Evolutionary conservation across 1,284 basidiomycete genomes (phyloP).

Genomic region (Psilocybe mexicana): DNA sequence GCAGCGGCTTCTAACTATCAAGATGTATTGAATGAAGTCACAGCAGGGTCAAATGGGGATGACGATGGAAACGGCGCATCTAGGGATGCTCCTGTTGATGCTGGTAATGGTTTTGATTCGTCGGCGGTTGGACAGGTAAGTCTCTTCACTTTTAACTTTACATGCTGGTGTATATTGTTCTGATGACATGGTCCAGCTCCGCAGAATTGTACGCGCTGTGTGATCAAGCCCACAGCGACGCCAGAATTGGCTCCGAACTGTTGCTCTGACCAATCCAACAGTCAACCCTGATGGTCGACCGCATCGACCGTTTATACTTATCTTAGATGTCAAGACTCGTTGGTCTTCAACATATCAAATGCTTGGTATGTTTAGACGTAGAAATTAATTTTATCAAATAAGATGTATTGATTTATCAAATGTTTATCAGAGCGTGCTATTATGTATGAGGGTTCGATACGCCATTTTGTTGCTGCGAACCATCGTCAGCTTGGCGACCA

Average conservation of each 20-base stretch:
- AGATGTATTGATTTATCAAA: too few relatives aligned
- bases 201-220: constrained; percentile 26
- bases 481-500: constrained; percentile 12
- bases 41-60: constrained; percentile 1
- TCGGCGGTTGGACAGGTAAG: too few relatives aligned
- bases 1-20: constrained; percentile 6
- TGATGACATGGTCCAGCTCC: too few relatives aligned
- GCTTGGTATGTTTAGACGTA: constrained; percentile 24
- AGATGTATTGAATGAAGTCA: too few relatives aligned
- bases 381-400: too few relatives aligned
- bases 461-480: constrained; percentile 11
- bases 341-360: constrained; percentile 30
- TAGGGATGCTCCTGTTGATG: not conserved
- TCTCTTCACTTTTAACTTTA: not conserved
- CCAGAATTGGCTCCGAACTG: constrained; percentile 15
- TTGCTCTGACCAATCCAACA: not conserved
- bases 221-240: constrained; percentile 25
- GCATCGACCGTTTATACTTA: constrained; percentile 14
- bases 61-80: not conserved
- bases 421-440: constrained; percentile 23
- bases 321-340: constrained; percentile 25
- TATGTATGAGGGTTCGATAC: constrained; percentile 5
- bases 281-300: not conserved
- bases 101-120: not conserved
- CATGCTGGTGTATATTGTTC: not conserved